A percentile compares a stretch with the other conserved stretches of the same genome.
These are phyloP conservation scores for Saccharomycopsis capsularis DNA, from an alignment of 805 yeast species.

Conservation along the genomic window DNA sequence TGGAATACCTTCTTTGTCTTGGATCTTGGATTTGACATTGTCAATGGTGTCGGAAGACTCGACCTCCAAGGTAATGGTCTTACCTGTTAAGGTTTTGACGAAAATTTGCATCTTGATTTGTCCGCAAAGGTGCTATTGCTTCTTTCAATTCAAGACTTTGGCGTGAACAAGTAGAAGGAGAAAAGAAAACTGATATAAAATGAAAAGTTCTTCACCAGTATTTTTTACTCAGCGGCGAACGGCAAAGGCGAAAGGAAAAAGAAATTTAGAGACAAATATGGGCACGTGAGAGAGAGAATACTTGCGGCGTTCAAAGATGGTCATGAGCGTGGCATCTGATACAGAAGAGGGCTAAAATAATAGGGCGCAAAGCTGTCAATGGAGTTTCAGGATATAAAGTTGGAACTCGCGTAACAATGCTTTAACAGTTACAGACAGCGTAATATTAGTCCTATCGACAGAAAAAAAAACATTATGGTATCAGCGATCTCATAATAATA, in stretches of 20 bases:
- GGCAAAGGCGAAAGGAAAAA: background rate
- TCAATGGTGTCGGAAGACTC: constrained; percentile 97
- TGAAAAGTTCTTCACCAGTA: too few species aligned
- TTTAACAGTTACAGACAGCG: too few species aligned
- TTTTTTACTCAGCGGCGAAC: too few species aligned
- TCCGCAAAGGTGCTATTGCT: constrained; percentile 34
- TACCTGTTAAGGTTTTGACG: constrained; percentile 99
- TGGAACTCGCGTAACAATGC: too few species aligned
- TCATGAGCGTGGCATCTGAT: too few species aligned
- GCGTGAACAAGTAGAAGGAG: background rate
- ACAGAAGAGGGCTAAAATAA: too few species aligned
- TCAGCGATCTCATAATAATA: too few species aligned
- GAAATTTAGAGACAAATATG: background rate
- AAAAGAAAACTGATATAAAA: background rate
- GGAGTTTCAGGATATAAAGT: too few species aligned
- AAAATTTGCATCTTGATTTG: constrained; percentile 82
- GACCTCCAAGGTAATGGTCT: constrained; percentile 97
- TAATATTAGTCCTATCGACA: too few species aligned
- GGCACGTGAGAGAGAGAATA: background rate
- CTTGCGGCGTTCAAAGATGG: too few species aligned
- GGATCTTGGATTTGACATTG: constrained; percentile 93
- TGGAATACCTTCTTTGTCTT: constrained; percentile 97
- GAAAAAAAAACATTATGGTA: too few species aligned
- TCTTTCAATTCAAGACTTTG: constrained; percentile 19
- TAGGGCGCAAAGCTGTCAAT: too few species aligned